A percentile compares a stretch with the other conserved stretches of the same genome.
Evolutionary conservation across 2,329 filamentous ascomycete species (phyloP).

Genomic region (Monosporascus sp.): DNA sequence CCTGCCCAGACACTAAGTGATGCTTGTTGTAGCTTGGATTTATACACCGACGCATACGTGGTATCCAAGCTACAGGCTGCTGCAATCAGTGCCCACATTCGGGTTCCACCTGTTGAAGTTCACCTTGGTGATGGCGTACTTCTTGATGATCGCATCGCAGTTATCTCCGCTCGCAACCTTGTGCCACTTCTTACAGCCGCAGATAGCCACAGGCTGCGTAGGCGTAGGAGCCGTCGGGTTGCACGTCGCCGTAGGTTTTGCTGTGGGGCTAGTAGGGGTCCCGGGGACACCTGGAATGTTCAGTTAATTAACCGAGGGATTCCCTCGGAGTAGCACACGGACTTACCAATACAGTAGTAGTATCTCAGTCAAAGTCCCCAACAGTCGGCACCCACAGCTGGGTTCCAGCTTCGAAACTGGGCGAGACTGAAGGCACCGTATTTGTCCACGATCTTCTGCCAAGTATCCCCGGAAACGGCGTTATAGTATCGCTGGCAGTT

Average conservation of each 20-base stretch:
- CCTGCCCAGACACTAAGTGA: no score
- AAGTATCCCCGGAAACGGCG: not conserved
- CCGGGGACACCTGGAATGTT: not conserved
- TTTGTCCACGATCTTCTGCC: not conserved
- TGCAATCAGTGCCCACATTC: not conserved
- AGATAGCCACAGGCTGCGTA: not conserved
- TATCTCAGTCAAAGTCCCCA: not conserved
- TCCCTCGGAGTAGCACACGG: not conserved
- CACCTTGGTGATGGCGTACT: not conserved
- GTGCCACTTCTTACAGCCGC: not conserved
- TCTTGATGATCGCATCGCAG: not conserved
- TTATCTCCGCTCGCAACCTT: not conserved
- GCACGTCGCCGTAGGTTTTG: not conserved
- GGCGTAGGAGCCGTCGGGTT: not conserved
- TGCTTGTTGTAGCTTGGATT: no score
- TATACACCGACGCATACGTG: not conserved
- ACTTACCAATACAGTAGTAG: not conserved
- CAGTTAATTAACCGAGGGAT: no score
- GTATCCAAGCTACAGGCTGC: not conserved
- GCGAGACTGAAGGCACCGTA: not conserved
- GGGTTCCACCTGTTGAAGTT: constrained; percentile 1
- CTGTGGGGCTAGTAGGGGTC: not conserved
- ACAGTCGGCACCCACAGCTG: not conserved
- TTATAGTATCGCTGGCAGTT: not conserved
- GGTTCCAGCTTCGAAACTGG: not conserved